Conservation (phyloP, 179 eudicot species). For the Patellifolia procumbens region DNA sequence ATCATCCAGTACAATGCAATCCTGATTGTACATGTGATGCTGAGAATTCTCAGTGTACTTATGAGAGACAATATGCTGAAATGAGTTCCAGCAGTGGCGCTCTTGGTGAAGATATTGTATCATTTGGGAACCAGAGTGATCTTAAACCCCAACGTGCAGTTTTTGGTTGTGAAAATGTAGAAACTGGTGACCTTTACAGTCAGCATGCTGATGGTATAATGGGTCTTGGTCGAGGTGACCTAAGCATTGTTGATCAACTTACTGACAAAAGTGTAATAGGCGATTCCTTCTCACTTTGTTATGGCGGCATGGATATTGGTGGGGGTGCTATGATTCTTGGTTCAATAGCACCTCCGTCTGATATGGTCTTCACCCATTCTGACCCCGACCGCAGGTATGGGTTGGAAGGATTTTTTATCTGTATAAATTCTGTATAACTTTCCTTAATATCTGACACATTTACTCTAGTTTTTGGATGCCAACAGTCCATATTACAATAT, state of each 20-base stretch:
- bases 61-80: constrained; percentile 95
- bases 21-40: constrained; percentile 75
- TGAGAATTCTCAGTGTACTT: constrained; percentile 56
- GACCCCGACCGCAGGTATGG: constrained; percentile 89
- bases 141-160: constrained; percentile 82
- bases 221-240: constrained; percentile 93
- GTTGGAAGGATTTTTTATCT: constrained; percentile 31
- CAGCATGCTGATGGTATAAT: constrained; percentile 98
- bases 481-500: constrained; percentile 99
- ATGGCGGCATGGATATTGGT: constrained; percentile 93
- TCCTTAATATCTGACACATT: constrained; percentile 88
- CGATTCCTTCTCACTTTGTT: constrained; percentile 90
- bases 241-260: constrained; percentile 92
- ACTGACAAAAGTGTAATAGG: constrained; percentile 72
- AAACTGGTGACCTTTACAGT: constrained; percentile 91
- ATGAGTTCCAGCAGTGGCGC: constrained; percentile 98
- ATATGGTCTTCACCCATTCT: constrained; percentile 76
- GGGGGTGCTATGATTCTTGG: constrained; percentile 99
- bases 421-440: constrained; percentile 27
- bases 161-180: constrained; percentile 93
- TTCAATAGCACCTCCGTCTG: constrained; percentile 62
- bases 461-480: constrained; percentile 94
- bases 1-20: constrained; percentile 80
- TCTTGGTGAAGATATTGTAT: constrained; percentile 79
- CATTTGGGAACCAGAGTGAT: constrained; percentile 88